These are phyloP conservation scores for Calonectria montana DNA, from an alignment of 2,329 filamentous ascomycete species.

Conservation along the genomic window DNA sequence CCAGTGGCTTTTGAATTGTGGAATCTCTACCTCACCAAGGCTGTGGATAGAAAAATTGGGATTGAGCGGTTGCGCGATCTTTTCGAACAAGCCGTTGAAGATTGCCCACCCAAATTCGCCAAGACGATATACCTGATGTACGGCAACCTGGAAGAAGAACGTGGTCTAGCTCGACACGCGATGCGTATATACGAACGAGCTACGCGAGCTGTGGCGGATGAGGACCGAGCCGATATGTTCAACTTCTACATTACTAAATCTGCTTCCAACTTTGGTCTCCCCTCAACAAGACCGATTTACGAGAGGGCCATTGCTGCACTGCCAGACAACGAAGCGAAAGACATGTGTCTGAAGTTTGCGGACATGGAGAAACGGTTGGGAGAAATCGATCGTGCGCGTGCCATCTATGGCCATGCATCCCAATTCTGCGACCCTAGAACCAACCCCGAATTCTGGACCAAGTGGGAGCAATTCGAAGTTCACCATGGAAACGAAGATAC, in stretches of 20 bases:
- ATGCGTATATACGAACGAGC: slow-evolving; percentile 99
- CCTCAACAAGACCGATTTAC: slow-evolving; percentile 94
- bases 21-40: slow-evolving; percentile 98
- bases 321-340: slow-evolving; percentile 90
- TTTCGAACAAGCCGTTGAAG: slow-evolving; percentile 96
- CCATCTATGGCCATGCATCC: slow-evolving; percentile 95
- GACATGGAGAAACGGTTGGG: slow-evolving; percentile 94
- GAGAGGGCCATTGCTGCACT: slow-evolving; percentile 95
- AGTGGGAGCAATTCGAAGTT: slow-evolving; percentile 98
- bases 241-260: slow-evolving; percentile 99
- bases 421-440: slow-evolving; percentile 98
- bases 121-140: slow-evolving; percentile 99
- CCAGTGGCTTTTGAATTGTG: slow-evolving; percentile 98
- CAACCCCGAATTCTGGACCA: slow-evolving; percentile 90
- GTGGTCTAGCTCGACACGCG: slow-evolving; percentile 91
- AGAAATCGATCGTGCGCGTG: slow-evolving; percentile 93
- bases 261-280: slow-evolving; percentile 95
- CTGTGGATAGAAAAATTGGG: slow-evolving; percentile 93
- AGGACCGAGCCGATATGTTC: slow-evolving; percentile 97
- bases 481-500: slow-evolving; percentile 99
- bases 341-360: slow-evolving; percentile 99
- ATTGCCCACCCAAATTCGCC: slow-evolving; percentile 93
- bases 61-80: slow-evolving; percentile 95
- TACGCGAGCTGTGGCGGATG: slow-evolving; percentile 92
- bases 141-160: slow-evolving; percentile 94